A percentile compares a stretch with the other conserved stretches of the same genome.
phyloP scores from a whole-genome alignment of 768 basidiomycete genomes.

The Boletus subcaerulescens region DNA sequence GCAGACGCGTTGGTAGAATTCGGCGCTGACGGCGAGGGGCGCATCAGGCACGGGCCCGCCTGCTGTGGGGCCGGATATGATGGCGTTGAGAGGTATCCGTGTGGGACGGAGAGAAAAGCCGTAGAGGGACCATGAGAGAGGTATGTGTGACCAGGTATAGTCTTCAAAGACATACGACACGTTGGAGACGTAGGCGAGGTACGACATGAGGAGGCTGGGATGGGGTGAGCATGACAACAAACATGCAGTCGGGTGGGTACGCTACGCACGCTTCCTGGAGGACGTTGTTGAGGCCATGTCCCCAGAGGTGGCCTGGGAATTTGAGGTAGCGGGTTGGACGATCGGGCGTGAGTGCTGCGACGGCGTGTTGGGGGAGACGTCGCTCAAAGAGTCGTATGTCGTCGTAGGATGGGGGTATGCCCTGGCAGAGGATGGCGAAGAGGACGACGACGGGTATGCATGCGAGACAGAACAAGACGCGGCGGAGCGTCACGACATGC shows the following conservation, averaged over 20 bases:
- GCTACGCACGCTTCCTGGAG: slow-evolving; percentile 57
- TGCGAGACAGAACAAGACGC: slow-evolving; percentile 24
- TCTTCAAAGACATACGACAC: slow-evolving; percentile 63
- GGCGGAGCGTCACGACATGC: slow-evolving; percentile 24
- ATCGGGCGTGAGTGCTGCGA: slow-evolving; percentile 10
- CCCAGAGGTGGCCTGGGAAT: slow-evolving; percentile 58
- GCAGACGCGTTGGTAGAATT: slow-evolving; percentile 51
- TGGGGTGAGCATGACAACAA: background rate
- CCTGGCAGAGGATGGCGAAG: slow-evolving; percentile 32
- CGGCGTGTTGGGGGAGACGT: slow-evolving; percentile 39
- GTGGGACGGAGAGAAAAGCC: slow-evolving; percentile 51
- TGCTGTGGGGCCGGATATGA: slow-evolving; percentile 54
- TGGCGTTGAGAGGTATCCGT: slow-evolving; percentile 55
- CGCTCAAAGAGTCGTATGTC: slow-evolving; percentile 37
- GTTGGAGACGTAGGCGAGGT: slow-evolving; percentile 48
- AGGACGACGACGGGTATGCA: slow-evolving; percentile 24
- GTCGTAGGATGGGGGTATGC: slow-evolving; percentile 39
- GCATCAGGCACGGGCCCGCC: slow-evolving; percentile 39
- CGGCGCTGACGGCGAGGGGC: slow-evolving; percentile 42
- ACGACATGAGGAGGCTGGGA: slow-evolving; percentile 46
- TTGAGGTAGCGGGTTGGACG: slow-evolving; percentile 37
- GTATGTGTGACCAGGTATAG: slow-evolving; percentile 55
- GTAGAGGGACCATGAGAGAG: slow-evolving; percentile 53
- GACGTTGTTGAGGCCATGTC: slow-evolving; percentile 59
- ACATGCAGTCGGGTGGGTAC: slow-evolving; percentile 16